Evolutionary conservation across 1,284 basidiomycete species (phyloP).

Genomic region (Sporisorium sorghi): DNA sequence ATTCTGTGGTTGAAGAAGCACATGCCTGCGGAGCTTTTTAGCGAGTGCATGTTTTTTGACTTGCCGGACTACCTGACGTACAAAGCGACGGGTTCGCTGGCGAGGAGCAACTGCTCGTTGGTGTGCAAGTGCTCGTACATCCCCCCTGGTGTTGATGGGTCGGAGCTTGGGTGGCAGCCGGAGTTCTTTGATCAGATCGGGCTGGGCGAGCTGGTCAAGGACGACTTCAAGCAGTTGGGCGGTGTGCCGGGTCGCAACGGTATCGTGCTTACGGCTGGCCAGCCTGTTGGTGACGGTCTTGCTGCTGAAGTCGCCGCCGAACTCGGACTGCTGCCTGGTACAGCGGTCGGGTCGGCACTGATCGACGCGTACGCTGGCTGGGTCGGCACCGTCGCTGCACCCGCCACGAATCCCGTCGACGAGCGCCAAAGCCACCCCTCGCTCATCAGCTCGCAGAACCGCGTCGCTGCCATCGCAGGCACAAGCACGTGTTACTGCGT

Average conservation of each 20-base stretch:
- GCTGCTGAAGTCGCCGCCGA: slow-evolving; percentile 83
- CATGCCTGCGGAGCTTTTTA: slow-evolving; percentile 82
- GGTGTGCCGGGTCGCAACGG: slow-evolving; percentile 75
- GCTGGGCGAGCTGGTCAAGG: slow-evolving; percentile 71
- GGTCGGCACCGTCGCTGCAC: slow-evolving; percentile 93
- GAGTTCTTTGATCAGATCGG: slow-evolving; percentile 65
- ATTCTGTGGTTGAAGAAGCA: slow-evolving; percentile 93
- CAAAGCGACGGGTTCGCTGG: slow-evolving; percentile 81
- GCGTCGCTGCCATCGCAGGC: slow-evolving; percentile 92
- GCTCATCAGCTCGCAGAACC: slow-evolving; percentile 71
- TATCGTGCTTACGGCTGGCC: slow-evolving; percentile 86
- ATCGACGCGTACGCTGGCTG: slow-evolving; percentile 99
- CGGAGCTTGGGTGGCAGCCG: slow-evolving; percentile 64
- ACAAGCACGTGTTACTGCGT: slow-evolving; percentile 96
- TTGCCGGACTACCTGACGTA: slow-evolving; percentile 96
- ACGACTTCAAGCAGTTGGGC: slow-evolving; percentile 82
- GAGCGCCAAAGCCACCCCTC: slow-evolving; percentile 71
- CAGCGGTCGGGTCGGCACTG: slow-evolving; percentile 90
- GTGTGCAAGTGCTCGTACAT: slow-evolving; percentile 98
- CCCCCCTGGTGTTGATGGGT: slow-evolving; percentile 73
- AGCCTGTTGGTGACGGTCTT: slow-evolving; percentile 87
- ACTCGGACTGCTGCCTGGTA: slow-evolving; percentile 87
- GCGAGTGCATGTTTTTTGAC: slow-evolving; percentile 91
- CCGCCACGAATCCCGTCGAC: slow-evolving; percentile 72
- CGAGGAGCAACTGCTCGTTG: slow-evolving; percentile 90